These are phyloP conservation scores for Colletotrichum liaoningense DNA, from an alignment of 2,329 filamentous ascomycete species.

Conservation along the genomic window DNA sequence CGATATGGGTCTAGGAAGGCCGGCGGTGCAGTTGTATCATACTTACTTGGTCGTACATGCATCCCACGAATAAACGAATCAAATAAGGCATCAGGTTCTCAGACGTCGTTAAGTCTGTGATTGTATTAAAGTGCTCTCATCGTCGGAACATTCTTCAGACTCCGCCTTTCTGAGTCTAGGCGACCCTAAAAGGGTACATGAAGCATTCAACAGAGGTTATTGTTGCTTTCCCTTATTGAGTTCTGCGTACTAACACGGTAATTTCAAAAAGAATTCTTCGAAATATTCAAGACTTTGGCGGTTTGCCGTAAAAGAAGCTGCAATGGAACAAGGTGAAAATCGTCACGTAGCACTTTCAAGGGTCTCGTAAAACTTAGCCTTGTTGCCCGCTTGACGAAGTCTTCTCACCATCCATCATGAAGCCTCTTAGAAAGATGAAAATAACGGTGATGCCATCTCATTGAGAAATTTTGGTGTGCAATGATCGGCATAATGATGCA, in stretches of 20 bases:
- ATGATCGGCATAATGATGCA: constrained; percentile 26
- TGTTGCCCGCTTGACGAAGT: too few species aligned
- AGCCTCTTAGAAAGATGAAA: background rate
- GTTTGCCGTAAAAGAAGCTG: too few species aligned
- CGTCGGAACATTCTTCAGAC: background rate
- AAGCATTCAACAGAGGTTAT: background rate
- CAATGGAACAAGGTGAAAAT: too few species aligned
- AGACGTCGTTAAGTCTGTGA: background rate
- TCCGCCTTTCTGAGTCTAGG: background rate
- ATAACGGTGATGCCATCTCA: rapidly evolving
- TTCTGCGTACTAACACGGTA: background rate
- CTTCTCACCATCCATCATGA: too few species aligned
- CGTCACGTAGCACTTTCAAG: too few species aligned
- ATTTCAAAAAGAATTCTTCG: background rate
- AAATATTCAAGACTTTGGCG: too few species aligned
- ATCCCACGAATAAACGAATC: too few species aligned
- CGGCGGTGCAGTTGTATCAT: background rate
- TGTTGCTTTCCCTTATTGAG: background rate
- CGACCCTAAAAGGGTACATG: too few species aligned
- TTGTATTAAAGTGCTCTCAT: background rate
- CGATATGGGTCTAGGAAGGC: background rate
- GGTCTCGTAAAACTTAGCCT: too few species aligned
- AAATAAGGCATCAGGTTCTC: too few species aligned
- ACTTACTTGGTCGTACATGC: too few species aligned
- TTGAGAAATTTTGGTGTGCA: too few species aligned